A percentile compares a stretch with the other conserved stretches of the same genome.
These are phyloP conservation scores for Misopates orontium DNA, from an alignment of 257 asterid genomes.

Conservation along the genomic window DNA sequence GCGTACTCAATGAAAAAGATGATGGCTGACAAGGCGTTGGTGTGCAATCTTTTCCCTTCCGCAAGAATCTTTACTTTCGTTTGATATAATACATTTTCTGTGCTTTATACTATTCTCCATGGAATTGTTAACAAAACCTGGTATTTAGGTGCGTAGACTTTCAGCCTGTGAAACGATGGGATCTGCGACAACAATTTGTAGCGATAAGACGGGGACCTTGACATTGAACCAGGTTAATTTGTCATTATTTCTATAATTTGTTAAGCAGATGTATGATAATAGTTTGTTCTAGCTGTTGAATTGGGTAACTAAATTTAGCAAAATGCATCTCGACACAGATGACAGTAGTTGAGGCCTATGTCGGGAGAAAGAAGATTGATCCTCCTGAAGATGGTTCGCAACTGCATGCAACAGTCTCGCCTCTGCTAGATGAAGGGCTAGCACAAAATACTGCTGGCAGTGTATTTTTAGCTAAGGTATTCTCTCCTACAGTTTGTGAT, in stretches of 20 bases:
- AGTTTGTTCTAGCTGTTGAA: not conserved
- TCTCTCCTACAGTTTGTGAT: slow-evolving; percentile 10
- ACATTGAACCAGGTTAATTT: slow-evolving; percentile 79
- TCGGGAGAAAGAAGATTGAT: slow-evolving; percentile 59
- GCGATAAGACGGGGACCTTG: slow-evolving; percentile 96
- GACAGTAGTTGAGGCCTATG: slow-evolving; percentile 89
- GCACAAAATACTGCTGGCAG: slow-evolving; percentile 90
- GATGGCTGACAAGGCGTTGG: slow-evolving; percentile 99
- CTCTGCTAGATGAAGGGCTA: slow-evolving; percentile 82
- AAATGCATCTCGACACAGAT: slow-evolving; percentile 47
- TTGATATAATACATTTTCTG: not conserved
- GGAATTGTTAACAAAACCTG: slow-evolving; percentile 27
- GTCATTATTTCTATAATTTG: slow-evolving; percentile 22
- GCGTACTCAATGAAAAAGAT: slow-evolving; percentile 99
- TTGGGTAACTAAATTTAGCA: slow-evolving; percentile 22
- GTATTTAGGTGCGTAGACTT: slow-evolving; percentile 89
- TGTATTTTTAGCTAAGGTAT: slow-evolving; percentile 79
- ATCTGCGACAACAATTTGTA: slow-evolving; percentile 95
- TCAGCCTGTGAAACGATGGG: slow-evolving; percentile 99
- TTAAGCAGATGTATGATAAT: slow-evolving; percentile 17
- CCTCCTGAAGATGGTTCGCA: slow-evolving; percentile 74
- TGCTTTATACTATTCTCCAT: slow-evolving; percentile 9
- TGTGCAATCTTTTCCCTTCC: slow-evolving; percentile 25
- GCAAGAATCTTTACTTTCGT: slow-evolving; percentile 6
- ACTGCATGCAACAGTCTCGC: slow-evolving; percentile 52